Evolutionary conservation across 176 grass and related monocot species (phyloP).

Genomic region (Hyparrhenia diplandra): DNA sequence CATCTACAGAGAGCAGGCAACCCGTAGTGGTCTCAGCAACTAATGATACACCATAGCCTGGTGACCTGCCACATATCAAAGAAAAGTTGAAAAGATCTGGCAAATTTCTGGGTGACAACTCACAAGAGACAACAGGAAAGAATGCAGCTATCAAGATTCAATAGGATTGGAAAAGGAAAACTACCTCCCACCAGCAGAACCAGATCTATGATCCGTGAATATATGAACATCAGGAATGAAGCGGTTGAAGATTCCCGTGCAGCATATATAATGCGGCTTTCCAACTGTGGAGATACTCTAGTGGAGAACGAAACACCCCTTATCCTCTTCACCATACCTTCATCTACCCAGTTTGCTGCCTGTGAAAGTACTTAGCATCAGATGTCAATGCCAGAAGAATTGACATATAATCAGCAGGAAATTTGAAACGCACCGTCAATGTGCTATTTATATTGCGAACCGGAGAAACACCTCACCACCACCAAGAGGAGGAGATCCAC

Average conservation of each 20-base stretch:
- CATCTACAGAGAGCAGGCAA: conserved; percentile 73
- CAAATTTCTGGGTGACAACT: not conserved
- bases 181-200: conserved; percentile 63
- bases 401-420: not conserved
- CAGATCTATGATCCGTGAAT: conserved; percentile 64
- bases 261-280: conserved; percentile 61
- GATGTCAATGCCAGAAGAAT: not conserved
- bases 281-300: conserved; percentile 64
- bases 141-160: not conserved
- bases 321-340: conserved; percentile 91
- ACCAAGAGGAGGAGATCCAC: conserved; percentile 76
- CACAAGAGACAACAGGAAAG: not conserved
- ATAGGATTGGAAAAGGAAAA: not conserved
- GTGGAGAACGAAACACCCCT: conserved; percentile 80
- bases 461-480: conserved; percentile 78
- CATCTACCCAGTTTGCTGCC: conserved; percentile 74
- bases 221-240: conserved; percentile 95
- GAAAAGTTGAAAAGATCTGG: not conserved
- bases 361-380: conserved; percentile 32
- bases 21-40: conserved; percentile 89
- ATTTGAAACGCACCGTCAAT: conserved; percentile 47
- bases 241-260: conserved; percentile 79
- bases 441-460: conserved; percentile 61
- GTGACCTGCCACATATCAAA: conserved; percentile 52
- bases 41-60: conserved; percentile 82